Evolutionary conservation across 495 filamentous ascomycete genomes (phyloP).

Genomic region (Daldinia bambusicola): DNA sequence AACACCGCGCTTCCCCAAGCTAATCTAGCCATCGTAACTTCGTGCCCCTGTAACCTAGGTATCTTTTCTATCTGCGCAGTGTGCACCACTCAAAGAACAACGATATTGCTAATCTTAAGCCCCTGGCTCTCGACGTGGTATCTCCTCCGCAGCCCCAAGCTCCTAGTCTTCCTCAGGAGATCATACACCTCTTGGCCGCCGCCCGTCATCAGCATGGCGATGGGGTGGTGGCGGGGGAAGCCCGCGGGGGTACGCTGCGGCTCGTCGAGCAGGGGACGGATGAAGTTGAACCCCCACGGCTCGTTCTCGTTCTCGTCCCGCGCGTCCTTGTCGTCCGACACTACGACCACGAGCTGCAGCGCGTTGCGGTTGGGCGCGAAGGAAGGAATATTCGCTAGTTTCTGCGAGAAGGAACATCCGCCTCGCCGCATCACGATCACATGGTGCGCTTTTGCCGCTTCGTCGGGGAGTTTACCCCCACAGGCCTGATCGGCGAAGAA

Average conservation of each 20-base stretch:
- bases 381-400: conserved; percentile 83
- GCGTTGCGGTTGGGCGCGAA: conserved; percentile 67
- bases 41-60: conserved; percentile 12
- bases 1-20: not conserved
- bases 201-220: conserved; percentile 86
- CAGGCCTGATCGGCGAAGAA: conserved; percentile 79
- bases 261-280: conserved; percentile 81
- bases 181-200: conserved; percentile 76
- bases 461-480: conserved; percentile 66
- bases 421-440: conserved; percentile 87
- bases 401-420: conserved; percentile 83
- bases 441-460: conserved; percentile 72
- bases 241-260: conserved; percentile 76
- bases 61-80: not conserved
- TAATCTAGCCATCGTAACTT: conserved; percentile 8
- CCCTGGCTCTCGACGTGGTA: conserved; percentile 87
- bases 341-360: conserved; percentile 83
- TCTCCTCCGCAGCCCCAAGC: conserved; percentile 77
- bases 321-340: conserved; percentile 71
- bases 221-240: conserved; percentile 74
- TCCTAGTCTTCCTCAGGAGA: conserved; percentile 66
- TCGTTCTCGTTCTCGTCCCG: conserved; percentile 40
- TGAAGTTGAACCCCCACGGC: conserved; percentile 50
- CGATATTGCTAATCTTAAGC: conserved; percentile 78
- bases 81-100: conserved; percentile 61